Evolutionary conservation across 148 eudicot species (phyloP), one percentile per base, ranked within the genome.

Genomic region (Rhododendron ovatum): DNA sequence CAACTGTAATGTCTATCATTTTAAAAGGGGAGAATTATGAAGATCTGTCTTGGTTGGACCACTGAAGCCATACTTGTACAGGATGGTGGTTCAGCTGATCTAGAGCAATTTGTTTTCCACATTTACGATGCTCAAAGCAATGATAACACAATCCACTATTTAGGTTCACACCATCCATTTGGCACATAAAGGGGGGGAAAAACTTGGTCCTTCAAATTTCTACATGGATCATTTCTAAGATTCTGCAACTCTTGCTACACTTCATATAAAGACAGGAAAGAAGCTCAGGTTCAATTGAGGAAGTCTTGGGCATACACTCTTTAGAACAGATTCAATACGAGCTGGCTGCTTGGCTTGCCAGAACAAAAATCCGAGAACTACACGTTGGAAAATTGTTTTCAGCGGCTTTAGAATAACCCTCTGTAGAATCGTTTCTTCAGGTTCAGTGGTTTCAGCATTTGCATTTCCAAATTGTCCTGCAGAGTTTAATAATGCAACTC

Each of bases 341-440:
- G 95, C 90, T 55, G 98, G 99, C 86, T 94, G 96, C 92, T 93
- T 98, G 73, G 98, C 92, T 91, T 95, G 98, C 98, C 96, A 94
- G 90, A 95, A 95, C 83, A 95, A 76, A 87, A 94, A 93, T 45
- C 98, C 96, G 65, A 95, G 98, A 87, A 91, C 89, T n/a, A 95
- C 85, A 3, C 98, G 98, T 86, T 98, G 99, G 87, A 95, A 93
- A 82, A 84, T 55, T 35, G 92, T 94, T 91, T 98, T 95, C 83
- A 98, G 74, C 28, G 99, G 99, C 87, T 94, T 94, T 55, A 93
- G 69, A 33, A 97, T 82, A 81, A 91, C 82, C 86, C 92, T 95
- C 89, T 95, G 91, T 26, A 94, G 41, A 45, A 84, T 78, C 20
- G 89, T 91, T 82, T 92, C 98, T 88, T 95, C 91, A 67, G 96